Base-by-base conservation (phyloP, 495 filamentous ascomycete genomes). In the Aspergillus leporis region DNA sequence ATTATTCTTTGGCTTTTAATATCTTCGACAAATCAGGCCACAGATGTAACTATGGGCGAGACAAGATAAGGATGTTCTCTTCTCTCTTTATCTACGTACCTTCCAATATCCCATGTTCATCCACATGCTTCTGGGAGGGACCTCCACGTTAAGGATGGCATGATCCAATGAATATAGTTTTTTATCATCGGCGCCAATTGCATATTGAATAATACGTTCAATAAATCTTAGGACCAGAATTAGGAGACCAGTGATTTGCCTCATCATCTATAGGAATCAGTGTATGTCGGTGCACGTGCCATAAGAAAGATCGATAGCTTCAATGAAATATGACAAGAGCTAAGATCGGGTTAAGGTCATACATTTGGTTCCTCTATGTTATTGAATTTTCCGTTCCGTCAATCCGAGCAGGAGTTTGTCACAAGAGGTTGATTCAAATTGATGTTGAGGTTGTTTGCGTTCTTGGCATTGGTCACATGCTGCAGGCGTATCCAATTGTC, bases 21-120 rank as follows among this genome's bases (percentile, higher is more conserved):
- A 55, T 36, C 60, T 53, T 34, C 21, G 25, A 28, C 25, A 28
- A 28, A 28, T 28, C 25, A 6, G 25, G 6, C 25, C 6, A 28
- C 6, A 6, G 25, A 28, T 28, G 25, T 28, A 6, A 6, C 6
- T 28, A 31, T 18, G 45, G 22, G 9, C 30, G 16, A 12, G 22
- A 5, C 32, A 3, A 64, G 45, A 47, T n/a, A 14, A 18, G 31
- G 23, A n/a, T n/a, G 7, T 47, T 18, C 21, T 22, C 30, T n/a
- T 19, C n/a, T 49, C 31, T 9, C 41, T 30, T 31, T 16, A 12
- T 41, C 16, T 41, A n/a, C 32, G 23, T 38, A 72, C 71, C 61
- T 76, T 70, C 73, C 70, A 74, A 45, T 74, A 75, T 13, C 72
- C 74, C 63, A 77, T 68, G 51, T 77, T 75, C 70, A 75, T 75